Conservation (phyloP, 225 moss, liverwort and hornwort species). For the Lunularia cruciata region DNA sequence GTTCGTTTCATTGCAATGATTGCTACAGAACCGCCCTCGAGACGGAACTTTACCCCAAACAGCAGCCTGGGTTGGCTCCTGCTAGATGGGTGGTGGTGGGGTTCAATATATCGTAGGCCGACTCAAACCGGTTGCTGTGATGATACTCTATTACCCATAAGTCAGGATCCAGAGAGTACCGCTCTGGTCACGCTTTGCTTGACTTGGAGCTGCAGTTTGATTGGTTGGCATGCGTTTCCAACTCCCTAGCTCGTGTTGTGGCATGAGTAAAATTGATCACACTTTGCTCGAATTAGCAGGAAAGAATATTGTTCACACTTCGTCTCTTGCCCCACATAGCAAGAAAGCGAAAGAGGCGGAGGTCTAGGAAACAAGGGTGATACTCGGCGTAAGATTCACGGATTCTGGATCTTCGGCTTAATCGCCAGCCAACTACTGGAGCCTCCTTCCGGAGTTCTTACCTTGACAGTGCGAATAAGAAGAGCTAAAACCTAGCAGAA, state of each 20-base stretch:
- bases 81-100: background rate
- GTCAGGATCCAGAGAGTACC: background rate
- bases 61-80: background rate
- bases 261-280: background rate
- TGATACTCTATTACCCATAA: background rate
- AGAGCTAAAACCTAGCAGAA: background rate
- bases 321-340: too few species aligned
- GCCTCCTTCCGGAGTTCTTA: background rate
- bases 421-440: too few species aligned
- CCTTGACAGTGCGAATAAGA: background rate
- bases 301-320: background rate
- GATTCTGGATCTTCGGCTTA: too few species aligned
- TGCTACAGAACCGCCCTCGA: background rate
- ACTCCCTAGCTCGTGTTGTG: background rate
- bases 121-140: background rate
- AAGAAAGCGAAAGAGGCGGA: too few species aligned
- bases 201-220: background rate
- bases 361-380: too few species aligned
- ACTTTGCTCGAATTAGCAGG: background rate
- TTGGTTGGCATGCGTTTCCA: background rate
- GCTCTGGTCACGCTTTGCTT: background rate
- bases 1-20: background rate
- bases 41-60: background rate
- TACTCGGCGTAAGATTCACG: too few species aligned
- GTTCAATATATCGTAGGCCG: background rate